phyloP scores from a whole-genome alignment of 805 yeast genomes.

The Cyberlindnera nakhonratchasimensis region DNA sequence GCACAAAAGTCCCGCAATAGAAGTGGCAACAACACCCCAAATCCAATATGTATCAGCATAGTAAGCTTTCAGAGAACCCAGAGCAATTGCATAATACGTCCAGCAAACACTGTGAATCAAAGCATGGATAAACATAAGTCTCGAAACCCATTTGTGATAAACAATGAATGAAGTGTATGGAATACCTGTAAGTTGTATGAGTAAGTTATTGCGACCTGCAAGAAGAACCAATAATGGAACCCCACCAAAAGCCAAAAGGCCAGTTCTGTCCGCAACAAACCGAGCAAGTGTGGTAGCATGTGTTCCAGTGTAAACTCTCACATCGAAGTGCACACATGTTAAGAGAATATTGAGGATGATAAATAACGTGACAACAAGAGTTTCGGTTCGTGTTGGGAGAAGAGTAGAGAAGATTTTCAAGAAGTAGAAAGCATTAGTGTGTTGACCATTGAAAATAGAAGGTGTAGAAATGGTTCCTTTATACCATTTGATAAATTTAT shows the following conservation, averaged over 20 bases:
- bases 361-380: constrained; percentile 35
- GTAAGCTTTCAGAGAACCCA: constrained; percentile 6
- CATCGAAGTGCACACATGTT: constrained; percentile 5
- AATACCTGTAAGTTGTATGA: constrained; percentile 59
- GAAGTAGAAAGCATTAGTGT: constrained; percentile 6
- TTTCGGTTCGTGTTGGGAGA: constrained; percentile 22
- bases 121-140: constrained; percentile 34
- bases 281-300: background rate
- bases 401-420: constrained; percentile 13
- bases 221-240: constrained; percentile 35
- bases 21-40: constrained; percentile 45
- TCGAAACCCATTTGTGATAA: constrained; percentile 62
- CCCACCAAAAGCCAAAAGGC: background rate
- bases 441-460: constrained; percentile 17
- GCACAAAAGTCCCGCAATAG: constrained; percentile 39
- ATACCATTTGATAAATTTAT: constrained; percentile 14
- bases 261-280: background rate
- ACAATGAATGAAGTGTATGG: constrained; percentile 56
- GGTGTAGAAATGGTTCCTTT: constrained; percentile 22
- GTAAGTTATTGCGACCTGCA: constrained; percentile 67
- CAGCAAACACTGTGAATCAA: constrained; percentile 18
- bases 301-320: background rate
- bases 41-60: constrained; percentile 14
- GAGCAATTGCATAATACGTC: constrained; percentile 11
- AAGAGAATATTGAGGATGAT: constrained; percentile 24